Evolutionary conservation across 257 asterid species (phyloP).

Genomic region (Nicotiana sylvestris): DNA sequence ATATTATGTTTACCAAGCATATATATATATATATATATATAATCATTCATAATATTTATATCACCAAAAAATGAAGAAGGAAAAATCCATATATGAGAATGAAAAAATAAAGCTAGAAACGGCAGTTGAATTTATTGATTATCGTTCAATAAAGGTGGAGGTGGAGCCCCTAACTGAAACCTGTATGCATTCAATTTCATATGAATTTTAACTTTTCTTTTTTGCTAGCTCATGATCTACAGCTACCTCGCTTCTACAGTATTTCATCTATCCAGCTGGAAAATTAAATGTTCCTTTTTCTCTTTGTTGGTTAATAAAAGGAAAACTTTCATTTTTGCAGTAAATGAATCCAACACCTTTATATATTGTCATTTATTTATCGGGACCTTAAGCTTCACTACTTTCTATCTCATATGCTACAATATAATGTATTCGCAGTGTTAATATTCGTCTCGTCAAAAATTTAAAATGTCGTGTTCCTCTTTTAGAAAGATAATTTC

Average conservation of each 20-base stretch:
- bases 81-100: no score
- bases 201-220: neutral
- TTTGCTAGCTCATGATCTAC: neutral
- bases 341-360: neutral
- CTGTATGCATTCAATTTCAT: neutral
- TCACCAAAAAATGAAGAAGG: neutral
- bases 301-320: neutral
- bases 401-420: no score
- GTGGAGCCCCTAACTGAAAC: neutral
- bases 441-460: no score
- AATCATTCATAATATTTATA: neutral
- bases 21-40: neutral
- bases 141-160: neutral
- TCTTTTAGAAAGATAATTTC: no score
- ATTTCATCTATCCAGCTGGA: constrained; percentile 5
- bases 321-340: neutral
- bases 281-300: neutral
- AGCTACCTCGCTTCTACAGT: neutral
- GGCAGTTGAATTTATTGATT: neutral
- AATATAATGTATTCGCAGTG: no score
- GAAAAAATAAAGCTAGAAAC: neutral
- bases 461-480: no score
- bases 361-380: neutral
- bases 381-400: neutral
- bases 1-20: neutral